A percentile compares a stretch with the other conserved stretches of the same genome.
phyloP scores from a whole-genome alignment of 805 yeast genomes.

The Wickerhamiella nectarea region DNA sequence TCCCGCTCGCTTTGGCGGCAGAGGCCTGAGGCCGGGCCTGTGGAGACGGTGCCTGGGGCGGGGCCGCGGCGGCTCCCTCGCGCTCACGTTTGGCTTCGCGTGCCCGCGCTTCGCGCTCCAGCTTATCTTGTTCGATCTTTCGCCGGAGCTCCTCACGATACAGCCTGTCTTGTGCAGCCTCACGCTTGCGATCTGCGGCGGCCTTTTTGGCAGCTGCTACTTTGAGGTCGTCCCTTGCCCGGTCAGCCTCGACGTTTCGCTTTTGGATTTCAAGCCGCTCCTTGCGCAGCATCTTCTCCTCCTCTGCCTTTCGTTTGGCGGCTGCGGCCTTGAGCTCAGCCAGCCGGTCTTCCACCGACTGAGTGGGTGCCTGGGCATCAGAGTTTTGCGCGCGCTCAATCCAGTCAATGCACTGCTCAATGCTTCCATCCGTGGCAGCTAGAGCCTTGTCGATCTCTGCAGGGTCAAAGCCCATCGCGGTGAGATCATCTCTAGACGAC shows the following conservation, averaged over 20 bases:
- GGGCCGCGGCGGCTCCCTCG: background rate
- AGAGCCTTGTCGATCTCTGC: slow-evolving; percentile 23
- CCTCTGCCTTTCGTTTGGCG: slow-evolving; percentile 22
- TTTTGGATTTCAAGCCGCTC: slow-evolving; percentile 24
- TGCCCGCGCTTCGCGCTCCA: slow-evolving; percentile 20
- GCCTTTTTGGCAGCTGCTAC: slow-evolving; percentile 23
- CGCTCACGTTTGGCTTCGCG: slow-evolving; percentile 11
- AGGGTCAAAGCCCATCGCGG: slow-evolving; percentile 25
- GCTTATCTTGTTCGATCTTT: slow-evolving; percentile 27
- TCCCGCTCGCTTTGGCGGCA: slow-evolving; percentile 12
- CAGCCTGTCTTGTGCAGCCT: slow-evolving; percentile 22
- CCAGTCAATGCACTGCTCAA: slow-evolving; percentile 25
- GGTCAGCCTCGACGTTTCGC: slow-evolving; percentile 21
- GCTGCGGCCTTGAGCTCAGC: slow-evolving; percentile 23
- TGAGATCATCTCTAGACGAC: slow-evolving; percentile 4
- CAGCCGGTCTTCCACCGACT: slow-evolving; percentile 23
- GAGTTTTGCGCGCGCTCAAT: slow-evolving; percentile 21
- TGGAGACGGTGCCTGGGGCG: background rate
- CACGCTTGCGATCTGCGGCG: slow-evolving; percentile 22
- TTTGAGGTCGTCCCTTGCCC: slow-evolving; percentile 23
- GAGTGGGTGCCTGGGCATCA: slow-evolving; percentile 10
- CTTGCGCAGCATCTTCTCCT: slow-evolving; percentile 22
- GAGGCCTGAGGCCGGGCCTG: slow-evolving; percentile 14
- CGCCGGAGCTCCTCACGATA: slow-evolving; percentile 24
- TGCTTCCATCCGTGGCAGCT: slow-evolving; percentile 13